Base-by-base conservation (phyloP, 2,329 filamentous ascomycete genomes). In the Nemania abortiva region DNA sequence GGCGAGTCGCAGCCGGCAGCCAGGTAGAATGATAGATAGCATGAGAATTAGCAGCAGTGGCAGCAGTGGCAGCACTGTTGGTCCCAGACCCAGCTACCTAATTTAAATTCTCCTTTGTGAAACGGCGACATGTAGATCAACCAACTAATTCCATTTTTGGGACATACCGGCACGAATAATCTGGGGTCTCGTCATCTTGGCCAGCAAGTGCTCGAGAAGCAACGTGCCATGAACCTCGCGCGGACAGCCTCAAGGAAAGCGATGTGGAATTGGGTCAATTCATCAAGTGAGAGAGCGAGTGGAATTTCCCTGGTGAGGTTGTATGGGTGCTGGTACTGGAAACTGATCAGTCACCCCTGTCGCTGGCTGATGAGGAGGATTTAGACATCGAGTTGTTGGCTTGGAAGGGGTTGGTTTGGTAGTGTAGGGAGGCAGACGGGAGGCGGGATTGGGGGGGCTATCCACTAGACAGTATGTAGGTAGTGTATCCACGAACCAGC, bases 91-190 rank as follows among this genome's bases (percentile, higher is more conserved):
- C 52, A 62, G 68, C 68, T 27, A 27, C 24, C 24, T 74, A 75
- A 74, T 75, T 72, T 69, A 72, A 71, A 69, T 65, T 65, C 69
- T 64, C 62, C 65, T 69, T 62, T 45, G 59, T 60, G 58, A 63
- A 68, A 55, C 60, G 53, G 57, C 52, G 49, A 63, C 57, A 20
- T 22, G 60, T 60, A 63, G 69, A 65, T 63, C 60, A 56, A 66
- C 71, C 70, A 72, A 71, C 66, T 34, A 57, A 56, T 39, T 37
- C 13, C 20, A 9, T 24, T 61, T 45, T 24, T 45, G 55, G 47
- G 29, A 82, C 87, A 76, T 86, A 89, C 87, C 87, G 78, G 87
- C 87, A 78, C 87, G 86, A 81, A 89, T 83, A 74, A 89, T 88
- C 74, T 84, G 83, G 76, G 87, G 87, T 81, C 87, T 86, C 77